Conservation (phyloP, 2,329 filamentous ascomycete genomes). For the Arthroderma sp. region DNA sequence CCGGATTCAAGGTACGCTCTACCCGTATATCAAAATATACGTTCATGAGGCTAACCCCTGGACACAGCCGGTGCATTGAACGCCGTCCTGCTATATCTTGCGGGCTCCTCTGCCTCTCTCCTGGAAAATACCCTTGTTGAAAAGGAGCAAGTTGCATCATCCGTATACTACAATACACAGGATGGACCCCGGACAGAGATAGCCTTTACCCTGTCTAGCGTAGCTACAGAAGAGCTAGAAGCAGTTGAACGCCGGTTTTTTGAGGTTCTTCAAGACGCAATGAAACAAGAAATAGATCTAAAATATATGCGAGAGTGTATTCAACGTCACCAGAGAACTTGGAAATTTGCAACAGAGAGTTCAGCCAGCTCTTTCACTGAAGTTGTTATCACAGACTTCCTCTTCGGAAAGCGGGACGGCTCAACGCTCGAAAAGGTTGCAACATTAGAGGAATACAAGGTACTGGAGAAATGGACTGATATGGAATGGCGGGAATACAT, state of each 20-base stretch:
- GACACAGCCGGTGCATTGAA: constrained; percentile 52
- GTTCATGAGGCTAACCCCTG: neutral
- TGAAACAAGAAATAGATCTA: constrained; percentile 70
- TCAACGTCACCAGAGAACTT: constrained; percentile 63
- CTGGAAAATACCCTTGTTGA: constrained; percentile 89
- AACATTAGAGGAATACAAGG: constrained; percentile 46
- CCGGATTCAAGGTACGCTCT: constrained; percentile 41
- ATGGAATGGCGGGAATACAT: constrained; percentile 72
- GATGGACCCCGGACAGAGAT: constrained; percentile 70
- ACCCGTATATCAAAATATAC: neutral
- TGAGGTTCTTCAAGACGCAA: constrained; percentile 68
- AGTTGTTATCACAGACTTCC: constrained; percentile 80
- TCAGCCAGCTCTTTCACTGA: constrained; percentile 70
- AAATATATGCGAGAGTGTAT: constrained; percentile 81
- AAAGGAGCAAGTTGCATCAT: constrained; percentile 80
- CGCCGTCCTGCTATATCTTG: constrained; percentile 72
- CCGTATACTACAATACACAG: constrained; percentile 67
- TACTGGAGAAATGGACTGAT: constrained; percentile 67
- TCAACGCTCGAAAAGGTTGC: constrained; percentile 54
- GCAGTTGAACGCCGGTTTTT: constrained; percentile 78
- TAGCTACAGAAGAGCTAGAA: constrained; percentile 72
- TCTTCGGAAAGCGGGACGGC: constrained; percentile 79
- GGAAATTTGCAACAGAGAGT: constrained; percentile 72
- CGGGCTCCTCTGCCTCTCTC: constrained; percentile 83
- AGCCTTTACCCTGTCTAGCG: constrained; percentile 73